Evolutionary conservation across 208 protist species (phyloP).

Genomic region (Leishmania arabica): DNA sequence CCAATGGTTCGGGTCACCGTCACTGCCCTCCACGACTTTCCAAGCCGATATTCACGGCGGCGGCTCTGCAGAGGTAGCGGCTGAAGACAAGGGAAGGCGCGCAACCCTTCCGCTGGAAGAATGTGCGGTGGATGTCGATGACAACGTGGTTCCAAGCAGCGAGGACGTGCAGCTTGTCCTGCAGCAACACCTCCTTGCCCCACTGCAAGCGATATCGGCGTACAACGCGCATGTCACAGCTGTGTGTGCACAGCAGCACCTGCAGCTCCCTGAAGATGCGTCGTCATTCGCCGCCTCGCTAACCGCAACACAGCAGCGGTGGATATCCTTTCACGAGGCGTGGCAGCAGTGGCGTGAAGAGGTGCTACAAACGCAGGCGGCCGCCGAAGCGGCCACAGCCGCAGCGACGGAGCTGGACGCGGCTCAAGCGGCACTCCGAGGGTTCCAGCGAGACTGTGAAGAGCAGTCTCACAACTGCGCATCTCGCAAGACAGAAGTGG

Average conservation of each 20-base stretch:
- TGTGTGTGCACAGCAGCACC: not conserved
- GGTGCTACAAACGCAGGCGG: not conserved
- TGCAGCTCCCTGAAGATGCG: constrained; percentile 3
- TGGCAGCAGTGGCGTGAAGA: constrained; percentile 15
- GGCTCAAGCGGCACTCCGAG: not conserved
- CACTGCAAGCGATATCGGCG: constrained; percentile 8
- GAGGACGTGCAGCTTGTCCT: not conserved
- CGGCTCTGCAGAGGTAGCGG: not conserved
- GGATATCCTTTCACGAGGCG: not conserved
- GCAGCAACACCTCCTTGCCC: not conserved
- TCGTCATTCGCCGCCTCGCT: not conserved
- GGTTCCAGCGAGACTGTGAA: constrained; percentile 3
- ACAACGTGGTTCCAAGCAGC: not conserved
- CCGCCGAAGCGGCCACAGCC: not conserved
- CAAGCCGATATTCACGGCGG: not conserved
- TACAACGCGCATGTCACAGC: constrained; percentile 3
- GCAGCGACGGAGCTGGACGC: not conserved
- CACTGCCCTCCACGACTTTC: not conserved
- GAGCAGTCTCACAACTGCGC: not conserved
- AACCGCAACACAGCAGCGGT: not conserved
- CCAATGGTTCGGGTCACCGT: not conserved
- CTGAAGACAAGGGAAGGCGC: not conserved
- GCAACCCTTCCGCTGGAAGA: not conserved
- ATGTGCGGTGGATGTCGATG: not conserved
- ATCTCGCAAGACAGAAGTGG: constrained; percentile 1